A percentile compares a stretch with the other conserved stretches of the same genome.
Evolutionary conservation across 1,139 yeast species (phyloP).

Genomic region (Blastobotrys arbuscula): DNA sequence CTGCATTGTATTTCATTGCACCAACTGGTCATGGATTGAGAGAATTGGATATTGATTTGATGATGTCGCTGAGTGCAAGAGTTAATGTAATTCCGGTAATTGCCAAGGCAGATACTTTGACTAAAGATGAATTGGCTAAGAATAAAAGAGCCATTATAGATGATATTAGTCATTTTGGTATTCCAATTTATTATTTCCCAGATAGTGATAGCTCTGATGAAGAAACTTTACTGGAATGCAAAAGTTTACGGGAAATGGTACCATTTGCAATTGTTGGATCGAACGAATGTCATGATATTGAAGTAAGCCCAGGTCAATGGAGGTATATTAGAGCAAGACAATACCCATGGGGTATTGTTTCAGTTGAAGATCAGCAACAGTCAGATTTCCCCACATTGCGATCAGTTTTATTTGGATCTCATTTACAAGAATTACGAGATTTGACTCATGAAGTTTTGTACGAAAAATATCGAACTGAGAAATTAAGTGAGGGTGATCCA

Average conservation of each 20-base stretch:
- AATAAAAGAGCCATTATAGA: slow-evolving; percentile 61
- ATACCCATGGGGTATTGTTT: slow-evolving; percentile 83
- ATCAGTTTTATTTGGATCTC: slow-evolving; percentile 84
- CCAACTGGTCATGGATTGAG: slow-evolving; percentile 74
- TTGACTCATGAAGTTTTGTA: slow-evolving; percentile 87
- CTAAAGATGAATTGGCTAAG: slow-evolving; percentile 61
- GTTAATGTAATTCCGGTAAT: slow-evolving; percentile 88
- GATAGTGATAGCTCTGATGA: slow-evolving; percentile 49
- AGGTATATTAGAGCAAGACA: slow-evolving; percentile 62
- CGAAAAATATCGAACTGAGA: slow-evolving; percentile 89
- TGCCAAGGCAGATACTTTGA: slow-evolving; percentile 81
- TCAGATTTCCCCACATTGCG: slow-evolving; percentile 82
- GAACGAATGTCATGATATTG: slow-evolving; percentile 24
- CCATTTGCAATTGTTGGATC: slow-evolving; percentile 88
- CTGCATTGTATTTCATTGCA: slow-evolving; percentile 59
- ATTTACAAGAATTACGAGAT: slow-evolving; percentile 87
- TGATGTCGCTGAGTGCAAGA: slow-evolving; percentile 68
- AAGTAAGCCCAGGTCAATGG: slow-evolving; percentile 14
- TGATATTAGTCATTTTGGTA: slow-evolving; percentile 69
- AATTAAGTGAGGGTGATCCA: slow-evolving; percentile 40
- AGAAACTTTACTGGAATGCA: slow-evolving; percentile 78
- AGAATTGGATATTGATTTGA: slow-evolving; percentile 70
- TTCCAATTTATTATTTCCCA: slow-evolving; percentile 82
- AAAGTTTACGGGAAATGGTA: slow-evolving; percentile 62
- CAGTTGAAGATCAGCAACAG: slow-evolving; percentile 71